These are phyloP conservation scores for Fusarium coicis DNA, from an alignment of 2,329 filamentous ascomycete genomes.

Conservation along the genomic window DNA sequence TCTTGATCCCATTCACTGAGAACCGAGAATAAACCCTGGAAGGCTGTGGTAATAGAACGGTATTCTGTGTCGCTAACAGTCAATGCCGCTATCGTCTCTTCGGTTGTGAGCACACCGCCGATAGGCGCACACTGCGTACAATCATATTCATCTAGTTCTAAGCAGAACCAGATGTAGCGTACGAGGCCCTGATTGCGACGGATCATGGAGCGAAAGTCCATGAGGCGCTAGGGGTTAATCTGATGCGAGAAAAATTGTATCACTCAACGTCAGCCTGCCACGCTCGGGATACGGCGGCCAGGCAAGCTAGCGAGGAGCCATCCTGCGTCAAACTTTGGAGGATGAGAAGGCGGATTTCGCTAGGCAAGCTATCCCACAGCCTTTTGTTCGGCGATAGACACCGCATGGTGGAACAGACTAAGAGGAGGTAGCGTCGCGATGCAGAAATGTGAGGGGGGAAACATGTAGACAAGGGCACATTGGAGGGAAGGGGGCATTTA, in stretches of 20 bases:
- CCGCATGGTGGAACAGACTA: not conserved
- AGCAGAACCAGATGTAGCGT: not conserved
- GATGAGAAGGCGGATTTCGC: not conserved
- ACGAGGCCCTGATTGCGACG: not conserved
- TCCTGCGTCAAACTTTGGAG: not conserved
- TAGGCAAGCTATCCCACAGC: not conserved
- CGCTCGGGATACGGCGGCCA: not conserved
- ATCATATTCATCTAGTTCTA: not conserved
- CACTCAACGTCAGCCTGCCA: not conserved
- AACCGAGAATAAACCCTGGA: conserved; percentile 44
- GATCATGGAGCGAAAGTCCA: not conserved
- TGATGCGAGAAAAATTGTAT: not conserved
- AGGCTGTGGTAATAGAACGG: conserved; percentile 52
- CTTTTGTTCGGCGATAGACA: not conserved
- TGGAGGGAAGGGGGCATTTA: not conserved
- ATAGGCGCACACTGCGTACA: not conserved
- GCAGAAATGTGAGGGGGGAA: not conserved
- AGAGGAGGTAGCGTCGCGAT: not conserved
- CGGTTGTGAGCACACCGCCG: accelerated
- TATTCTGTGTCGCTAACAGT: not conserved
- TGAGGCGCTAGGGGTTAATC: not conserved
- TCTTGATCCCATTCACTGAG: conserved; percentile 47
- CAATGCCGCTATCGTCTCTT: not conserved
- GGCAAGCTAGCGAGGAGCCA: not conserved
- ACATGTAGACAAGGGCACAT: not conserved